Evolutionary conservation across 1,284 basidiomycete species (phyloP), one percentile per base, ranked within the genome.

Genomic region (Apiotrichum porosum): DNA sequence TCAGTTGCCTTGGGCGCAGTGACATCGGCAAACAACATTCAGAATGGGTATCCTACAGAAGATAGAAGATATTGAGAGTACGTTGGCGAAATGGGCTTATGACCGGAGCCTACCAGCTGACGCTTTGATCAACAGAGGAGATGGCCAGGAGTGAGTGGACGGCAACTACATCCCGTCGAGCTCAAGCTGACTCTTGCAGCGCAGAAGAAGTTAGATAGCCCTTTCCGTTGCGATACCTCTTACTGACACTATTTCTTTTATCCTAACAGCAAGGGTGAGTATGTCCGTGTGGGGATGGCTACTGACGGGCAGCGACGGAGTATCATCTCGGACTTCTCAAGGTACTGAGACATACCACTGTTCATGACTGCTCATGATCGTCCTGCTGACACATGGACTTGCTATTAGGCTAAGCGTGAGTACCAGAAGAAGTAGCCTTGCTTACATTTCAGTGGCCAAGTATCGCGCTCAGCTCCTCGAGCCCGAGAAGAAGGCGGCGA

Each of bases 21-120:
- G n/a, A n/a, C n/a, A n/a, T n/a, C n/a, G n/a, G 26, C 6, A 12
- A 28, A 28, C 26, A 28, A 12, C 26, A 34, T n/a, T 32, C 47
- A 54, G 36, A 24, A 93, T 92, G 89, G 89, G 89, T 65, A 81
- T 93, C 64, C 78, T 90, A 58, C 89, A 93, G 76, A 93, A 93
- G 88, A 92, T 93, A 58, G 91, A 91, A 72, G 88, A 88, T 69
- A 92, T 93, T 57, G 88, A 94, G 80, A 87, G 88, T 89, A 67
- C 75, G 82, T 65, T 2, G 17, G 23, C 5, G 32, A 17, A 9
- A 21, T 24, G 15, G 19, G 9, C 4, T 24, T 13, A 26, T 14
- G 8, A 9, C 13, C 26, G 9, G 28, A 21, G n/a, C 15, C n/a
- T 3, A 6, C 14, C 2, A 34, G 18, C 40, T 47, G 37, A 45